phyloP scores from a whole-genome alignment of 208 protist species.

The Trypanosoma cruzi region DNA sequence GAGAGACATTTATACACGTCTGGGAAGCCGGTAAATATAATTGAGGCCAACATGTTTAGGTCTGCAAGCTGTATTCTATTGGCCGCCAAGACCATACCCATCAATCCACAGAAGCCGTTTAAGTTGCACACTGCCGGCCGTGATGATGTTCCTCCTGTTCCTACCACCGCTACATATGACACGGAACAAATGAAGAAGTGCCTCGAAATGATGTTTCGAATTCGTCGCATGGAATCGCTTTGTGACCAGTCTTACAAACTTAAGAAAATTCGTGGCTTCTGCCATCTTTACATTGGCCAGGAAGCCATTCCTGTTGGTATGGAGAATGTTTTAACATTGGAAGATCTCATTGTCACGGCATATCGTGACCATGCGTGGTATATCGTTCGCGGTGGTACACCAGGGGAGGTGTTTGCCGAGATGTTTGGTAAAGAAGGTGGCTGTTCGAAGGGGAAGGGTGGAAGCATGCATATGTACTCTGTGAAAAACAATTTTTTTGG shows the following conservation, averaged over 20 bases:
- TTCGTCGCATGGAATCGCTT: slow-evolving; percentile 95
- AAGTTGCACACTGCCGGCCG: slow-evolving; percentile 69
- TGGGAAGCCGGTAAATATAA: background rate
- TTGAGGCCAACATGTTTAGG: slow-evolving; percentile 51
- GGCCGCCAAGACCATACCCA: slow-evolving; percentile 68
- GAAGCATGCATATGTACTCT: slow-evolving; percentile 99
- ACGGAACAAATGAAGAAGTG: slow-evolving; percentile 69
- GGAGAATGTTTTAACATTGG: slow-evolving; percentile 85
- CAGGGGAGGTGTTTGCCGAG: slow-evolving; percentile 92
- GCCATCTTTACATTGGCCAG: slow-evolving; percentile 98
- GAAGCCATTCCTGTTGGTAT: slow-evolving; percentile 96
- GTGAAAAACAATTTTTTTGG: slow-evolving; percentile 95
- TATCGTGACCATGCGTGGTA: slow-evolving; percentile 97
- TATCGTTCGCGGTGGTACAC: slow-evolving; percentile 90
- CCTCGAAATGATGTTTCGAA: slow-evolving; percentile 91
- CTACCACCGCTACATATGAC: slow-evolving; percentile 77
- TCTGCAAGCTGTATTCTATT: slow-evolving; percentile 57
- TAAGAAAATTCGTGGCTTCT: slow-evolving; percentile 97
- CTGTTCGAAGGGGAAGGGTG: slow-evolving; percentile 95
- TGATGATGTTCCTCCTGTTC: slow-evolving; percentile 68
- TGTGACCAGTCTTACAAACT: slow-evolving; percentile 97
- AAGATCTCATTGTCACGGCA: slow-evolving; percentile 96
- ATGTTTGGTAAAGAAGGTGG: slow-evolving; percentile 86
- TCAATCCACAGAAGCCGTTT: slow-evolving; percentile 78
- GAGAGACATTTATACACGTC: background rate